Evolutionary conservation across 441 rosid genomes (phyloP).

Genomic region (Populus tomentosa): DNA sequence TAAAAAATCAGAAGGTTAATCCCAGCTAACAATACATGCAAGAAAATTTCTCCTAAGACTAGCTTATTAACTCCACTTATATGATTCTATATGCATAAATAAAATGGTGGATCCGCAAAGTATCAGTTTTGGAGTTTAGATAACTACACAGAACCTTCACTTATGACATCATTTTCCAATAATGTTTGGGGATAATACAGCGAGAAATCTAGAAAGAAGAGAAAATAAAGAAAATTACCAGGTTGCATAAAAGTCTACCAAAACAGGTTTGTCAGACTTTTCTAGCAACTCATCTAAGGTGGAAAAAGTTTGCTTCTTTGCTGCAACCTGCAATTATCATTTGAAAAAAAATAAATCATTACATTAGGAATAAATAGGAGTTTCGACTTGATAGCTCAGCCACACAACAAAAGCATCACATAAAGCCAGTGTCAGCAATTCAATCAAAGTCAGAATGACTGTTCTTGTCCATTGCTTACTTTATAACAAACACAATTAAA

Average conservation of each 20-base stretch:
- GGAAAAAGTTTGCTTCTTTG: slow-evolving; percentile 76
- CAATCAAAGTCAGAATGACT: not conserved
- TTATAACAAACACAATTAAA: not conserved
- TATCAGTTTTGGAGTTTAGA: not conserved
- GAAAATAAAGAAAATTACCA: slow-evolving; percentile 37
- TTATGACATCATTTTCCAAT: not conserved
- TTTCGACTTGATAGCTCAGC: slow-evolving; percentile 2
- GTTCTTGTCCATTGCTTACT: not conserved
- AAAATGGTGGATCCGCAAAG: not conserved
- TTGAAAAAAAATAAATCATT: not conserved
- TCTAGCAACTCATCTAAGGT: slow-evolving; percentile 67
- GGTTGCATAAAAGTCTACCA: slow-evolving; percentile 88
- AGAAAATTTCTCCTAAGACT: not conserved
- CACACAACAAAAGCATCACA: not conserved
- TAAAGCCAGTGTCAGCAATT: not conserved
- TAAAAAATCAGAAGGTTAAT: not conserved
- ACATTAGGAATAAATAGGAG: not conserved
- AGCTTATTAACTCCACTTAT: not conserved
- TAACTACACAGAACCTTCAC: not conserved
- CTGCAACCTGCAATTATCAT: slow-evolving; percentile 44
- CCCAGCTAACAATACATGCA: too few relatives aligned
- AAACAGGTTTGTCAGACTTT: slow-evolving; percentile 71
- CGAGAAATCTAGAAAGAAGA: not conserved
- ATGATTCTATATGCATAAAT: not conserved
- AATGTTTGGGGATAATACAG: not conserved